Evolutionary conservation across 148 eudicot genomes (phyloP), one percentile per base, ranked within the genome.

Genomic region (Chenopodium album): DNA sequence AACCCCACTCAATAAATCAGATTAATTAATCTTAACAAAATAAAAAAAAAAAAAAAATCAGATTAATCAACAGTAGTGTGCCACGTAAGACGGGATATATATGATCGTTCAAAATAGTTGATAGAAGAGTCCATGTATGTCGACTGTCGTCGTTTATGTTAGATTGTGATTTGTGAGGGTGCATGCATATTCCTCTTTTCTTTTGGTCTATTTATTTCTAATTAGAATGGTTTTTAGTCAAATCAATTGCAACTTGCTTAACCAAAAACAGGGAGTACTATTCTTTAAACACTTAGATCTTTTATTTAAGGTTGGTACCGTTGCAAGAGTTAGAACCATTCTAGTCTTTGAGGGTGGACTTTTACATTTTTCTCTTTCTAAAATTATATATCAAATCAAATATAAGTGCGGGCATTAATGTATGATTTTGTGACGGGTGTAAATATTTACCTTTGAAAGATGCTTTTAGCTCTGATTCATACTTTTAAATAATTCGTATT

Each of bases 161-260:
- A 3, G 62, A 23, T 59, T 11, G 32, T 44, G 6, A 74, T 70
- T 54, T 5, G 76, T 32, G 82, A 59, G 34, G 82, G 82, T 80
- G 70, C 82, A 60, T 72, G 82, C 68, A 79, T 79, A 14, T 71
- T 56, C 20, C 62, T 56, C 20, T 1, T 56, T 14, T 12, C 3
- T 56, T 56, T 1, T 56, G 62, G 22, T 56, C 62, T 2, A 4
- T 17, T 56, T 56, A 56, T 22, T 54, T 50, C 4, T 14, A 16
- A 56, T 56, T 56, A 56, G 22, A 56, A 14, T 56, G 62, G 54
- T 50, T 9, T 11, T 3, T 1, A 56, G 56, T 26, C 52, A n/a
- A 48, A 44, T 73, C 26, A 73, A 29, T 73, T 23, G 41, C 31
- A 47, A 54, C 34, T 31, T 71, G 76, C 26, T 32, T 62, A 32